These are phyloP conservation scores for Trichoderma lentiforme DNA, from an alignment of 2,329 filamentous ascomycete species.

Conservation along the genomic window DNA sequence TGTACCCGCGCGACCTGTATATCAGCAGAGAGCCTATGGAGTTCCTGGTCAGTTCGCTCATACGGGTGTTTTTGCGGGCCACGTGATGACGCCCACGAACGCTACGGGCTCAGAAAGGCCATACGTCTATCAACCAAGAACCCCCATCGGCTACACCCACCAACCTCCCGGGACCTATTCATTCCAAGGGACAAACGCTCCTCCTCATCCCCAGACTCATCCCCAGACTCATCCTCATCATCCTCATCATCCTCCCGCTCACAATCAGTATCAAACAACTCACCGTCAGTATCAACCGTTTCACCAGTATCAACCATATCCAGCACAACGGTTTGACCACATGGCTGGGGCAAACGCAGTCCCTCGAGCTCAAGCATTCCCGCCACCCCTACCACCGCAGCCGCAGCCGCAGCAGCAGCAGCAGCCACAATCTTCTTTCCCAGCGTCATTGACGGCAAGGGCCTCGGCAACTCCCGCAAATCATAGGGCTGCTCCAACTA, in stretches of 20 bases:
- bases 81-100: constrained; percentile 53
- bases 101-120: constrained; percentile 43
- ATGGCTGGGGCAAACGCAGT: constrained; percentile 14
- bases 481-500: background rate
- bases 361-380: constrained; percentile 17
- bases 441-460: background rate
- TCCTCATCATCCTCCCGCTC: background rate
- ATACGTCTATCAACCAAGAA: constrained; percentile 9
- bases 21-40: constrained; percentile 29
- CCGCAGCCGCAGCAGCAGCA: background rate
- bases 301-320: background rate
- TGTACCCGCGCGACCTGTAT: constrained; percentile 26
- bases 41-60: constrained; percentile 15
- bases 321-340: constrained; percentile 24
- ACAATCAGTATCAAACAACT: background rate
- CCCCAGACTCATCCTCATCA: background rate
- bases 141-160: constrained; percentile 27
- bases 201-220: background rate
- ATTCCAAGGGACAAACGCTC: constrained; percentile 27
- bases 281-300: background rate
- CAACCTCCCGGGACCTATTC: constrained; percentile 25
- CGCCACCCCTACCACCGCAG: background rate
- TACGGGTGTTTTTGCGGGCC: constrained; percentile 48
- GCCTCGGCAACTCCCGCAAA: background rate
- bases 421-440: background rate